Conservation (phyloP, 495 filamentous ascomycete genomes). For the Xylaria intraflava region DNA sequence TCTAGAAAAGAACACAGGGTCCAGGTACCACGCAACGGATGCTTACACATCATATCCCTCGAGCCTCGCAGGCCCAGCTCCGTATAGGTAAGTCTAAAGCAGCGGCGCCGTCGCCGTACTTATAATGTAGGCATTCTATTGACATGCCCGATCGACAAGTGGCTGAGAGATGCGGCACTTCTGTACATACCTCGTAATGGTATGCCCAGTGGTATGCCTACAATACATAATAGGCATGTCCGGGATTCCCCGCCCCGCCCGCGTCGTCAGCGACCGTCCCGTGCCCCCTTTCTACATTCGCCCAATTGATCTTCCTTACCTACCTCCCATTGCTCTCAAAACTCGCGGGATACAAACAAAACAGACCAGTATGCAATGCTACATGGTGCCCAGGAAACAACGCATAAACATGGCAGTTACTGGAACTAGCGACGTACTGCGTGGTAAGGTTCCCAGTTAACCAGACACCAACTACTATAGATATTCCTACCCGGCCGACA, state of each 20-base stretch:
- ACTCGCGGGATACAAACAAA: conserved; percentile 1
- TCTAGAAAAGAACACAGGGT: conserved; percentile 5
- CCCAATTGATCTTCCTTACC: conserved; percentile 1
- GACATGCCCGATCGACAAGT: neutral
- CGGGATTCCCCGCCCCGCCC: neutral
- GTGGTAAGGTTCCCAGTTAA: too few species aligned
- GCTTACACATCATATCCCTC: neutral
- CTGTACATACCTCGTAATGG: neutral
- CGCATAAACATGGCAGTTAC: too few species aligned
- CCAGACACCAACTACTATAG: too few species aligned
- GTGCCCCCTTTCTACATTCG: conserved; percentile 3
- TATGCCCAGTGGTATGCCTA: conserved; percentile 6
- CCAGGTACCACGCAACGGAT: neutral
- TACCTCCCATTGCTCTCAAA: neutral
- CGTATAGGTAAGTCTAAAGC: conserved; percentile 1
- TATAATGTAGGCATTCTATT: too few species aligned
- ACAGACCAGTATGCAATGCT: neutral
- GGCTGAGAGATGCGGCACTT: neutral
- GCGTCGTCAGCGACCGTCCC: conserved; percentile 1
- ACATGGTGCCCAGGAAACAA: neutral
- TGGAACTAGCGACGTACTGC: too few species aligned
- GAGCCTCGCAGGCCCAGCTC: too few species aligned
- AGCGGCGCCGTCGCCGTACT: conserved; percentile 4
- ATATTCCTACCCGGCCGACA: too few species aligned
- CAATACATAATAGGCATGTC: too few species aligned